Conservation (phyloP, 306 rosid genomes). For the Carpinus fangiana region DNA sequence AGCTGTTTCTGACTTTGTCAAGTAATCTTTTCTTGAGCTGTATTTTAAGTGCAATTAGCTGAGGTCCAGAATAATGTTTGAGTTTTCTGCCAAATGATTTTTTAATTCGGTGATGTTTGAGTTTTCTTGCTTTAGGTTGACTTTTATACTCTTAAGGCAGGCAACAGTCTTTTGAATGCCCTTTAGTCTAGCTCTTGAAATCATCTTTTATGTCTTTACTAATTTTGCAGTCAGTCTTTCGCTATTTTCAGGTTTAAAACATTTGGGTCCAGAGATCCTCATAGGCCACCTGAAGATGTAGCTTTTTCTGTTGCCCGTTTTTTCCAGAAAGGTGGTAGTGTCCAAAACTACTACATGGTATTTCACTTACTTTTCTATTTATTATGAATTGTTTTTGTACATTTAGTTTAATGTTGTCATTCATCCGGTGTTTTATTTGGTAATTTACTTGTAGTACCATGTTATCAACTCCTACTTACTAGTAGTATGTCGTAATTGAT, state of each 20-base stretch:
- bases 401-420: not conserved
- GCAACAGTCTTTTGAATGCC: not conserved
- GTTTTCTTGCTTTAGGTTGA: conserved; percentile 18
- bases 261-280: conserved; percentile 92
- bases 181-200: conserved; percentile 24
- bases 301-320: conserved; percentile 92
- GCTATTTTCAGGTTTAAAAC: conserved; percentile 76
- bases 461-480: not conserved
- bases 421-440: not conserved
- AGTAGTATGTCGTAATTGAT: not conserved
- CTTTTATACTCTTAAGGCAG: not conserved
- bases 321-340: conserved; percentile 95
- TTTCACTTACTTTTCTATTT: not conserved
- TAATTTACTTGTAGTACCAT: not conserved
- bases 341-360: conserved; percentile 97
- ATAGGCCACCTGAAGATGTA: conserved; percentile 88
- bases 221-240: conserved; percentile 22
- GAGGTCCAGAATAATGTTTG: not conserved
- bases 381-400: not conserved
- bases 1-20: not conserved
- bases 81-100: not conserved
- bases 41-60: not conserved
- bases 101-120: conserved; percentile 9
- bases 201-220: conserved; percentile 4
- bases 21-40: not conserved